A percentile compares a stretch with the other conserved stretches of the same genome.
These are phyloP conservation scores for Sanguinoderma infundibulare DNA, from an alignment of 1,284 basidiomycete species.

Conservation along the genomic window DNA sequence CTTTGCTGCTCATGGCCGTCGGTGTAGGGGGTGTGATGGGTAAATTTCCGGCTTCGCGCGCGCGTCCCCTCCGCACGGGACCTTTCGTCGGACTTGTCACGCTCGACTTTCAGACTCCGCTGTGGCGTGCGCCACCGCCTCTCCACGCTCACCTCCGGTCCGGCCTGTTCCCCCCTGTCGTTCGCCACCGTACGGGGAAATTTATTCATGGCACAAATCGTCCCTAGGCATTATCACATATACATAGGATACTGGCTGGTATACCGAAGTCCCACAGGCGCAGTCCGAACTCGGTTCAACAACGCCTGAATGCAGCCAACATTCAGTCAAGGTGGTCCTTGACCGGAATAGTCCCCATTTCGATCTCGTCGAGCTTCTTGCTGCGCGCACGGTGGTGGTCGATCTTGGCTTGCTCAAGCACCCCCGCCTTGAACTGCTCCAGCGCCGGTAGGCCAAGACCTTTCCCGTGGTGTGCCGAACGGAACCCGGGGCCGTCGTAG, in stretches of 20 bases:
- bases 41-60: constrained; percentile 25
- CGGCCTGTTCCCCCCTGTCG: too few relatives aligned
- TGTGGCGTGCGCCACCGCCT: constrained; percentile 18
- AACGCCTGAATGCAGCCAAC: neutral
- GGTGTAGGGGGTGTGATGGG: constrained; percentile 25
- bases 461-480: constrained; percentile 77
- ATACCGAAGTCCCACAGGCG: constrained; percentile 1
- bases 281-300: neutral
- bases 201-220: constrained; percentile 7
- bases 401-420: constrained; percentile 38
- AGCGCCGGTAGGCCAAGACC: constrained; percentile 54
- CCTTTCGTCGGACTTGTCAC: constrained; percentile 27
- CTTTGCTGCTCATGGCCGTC: constrained; percentile 38
- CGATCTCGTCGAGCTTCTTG: constrained; percentile 53
- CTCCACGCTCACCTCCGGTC: neutral
- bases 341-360: constrained; percentile 49
- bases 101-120: constrained; percentile 25
- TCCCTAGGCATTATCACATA: constrained; percentile 21
- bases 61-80: constrained; percentile 19
- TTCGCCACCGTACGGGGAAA: too few relatives aligned
- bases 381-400: constrained; percentile 45
- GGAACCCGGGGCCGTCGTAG: constrained; percentile 88
- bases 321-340: constrained; percentile 73
- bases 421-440: constrained; percentile 38
- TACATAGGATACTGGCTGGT: constrained; percentile 22